These are phyloP conservation scores for Polygonum maritimum DNA, from an alignment of 148 eudicot species.

Conservation along the genomic window DNA sequence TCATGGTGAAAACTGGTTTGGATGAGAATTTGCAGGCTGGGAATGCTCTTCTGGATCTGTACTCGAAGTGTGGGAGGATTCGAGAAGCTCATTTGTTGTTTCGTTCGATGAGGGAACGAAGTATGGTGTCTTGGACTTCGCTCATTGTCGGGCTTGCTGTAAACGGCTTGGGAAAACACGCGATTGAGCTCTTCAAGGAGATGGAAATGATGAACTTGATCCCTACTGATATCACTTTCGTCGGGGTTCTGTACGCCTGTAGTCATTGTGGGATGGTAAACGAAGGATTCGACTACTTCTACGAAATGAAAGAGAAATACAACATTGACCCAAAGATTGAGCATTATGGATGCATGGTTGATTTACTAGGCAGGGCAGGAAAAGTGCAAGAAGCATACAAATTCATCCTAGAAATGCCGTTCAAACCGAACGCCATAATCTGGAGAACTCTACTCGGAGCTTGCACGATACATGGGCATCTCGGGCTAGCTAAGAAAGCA, in stretches of 20 bases:
- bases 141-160: conserved; percentile 62
- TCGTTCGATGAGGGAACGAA: conserved; percentile 36
- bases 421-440: conserved; percentile 52
- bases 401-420: conserved; percentile 49
- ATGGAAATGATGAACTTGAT: conserved; percentile 34
- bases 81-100: conserved; percentile 40
- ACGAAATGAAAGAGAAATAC: conserved; percentile 38
- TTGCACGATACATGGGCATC: conserved; percentile 42
- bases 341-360: conserved; percentile 82
- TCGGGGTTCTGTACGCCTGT: conserved; percentile 76
- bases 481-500: conserved; percentile 42
- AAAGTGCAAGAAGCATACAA: conserved; percentile 49
- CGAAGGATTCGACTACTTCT: conserved; percentile 52
- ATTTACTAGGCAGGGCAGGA: conserved; percentile 62
- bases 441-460: conserved; percentile 83
- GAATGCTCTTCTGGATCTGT: conserved; percentile 57
- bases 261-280: conserved; percentile 77
- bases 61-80: conserved; percentile 64
- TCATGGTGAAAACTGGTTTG: conserved; percentile 64
- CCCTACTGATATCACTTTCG: conserved; percentile 60
- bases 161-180: conserved; percentile 50
- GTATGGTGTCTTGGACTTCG: conserved; percentile 67
- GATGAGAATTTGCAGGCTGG: conserved; percentile 50
- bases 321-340: conserved; percentile 48
- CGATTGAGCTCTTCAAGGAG: conserved; percentile 43